A percentile compares a stretch with the other conserved stretches of the same genome.
Evolutionary conservation across 164 flowering plant species (phyloP).

Genomic region (Macadamia tetraphylla): DNA sequence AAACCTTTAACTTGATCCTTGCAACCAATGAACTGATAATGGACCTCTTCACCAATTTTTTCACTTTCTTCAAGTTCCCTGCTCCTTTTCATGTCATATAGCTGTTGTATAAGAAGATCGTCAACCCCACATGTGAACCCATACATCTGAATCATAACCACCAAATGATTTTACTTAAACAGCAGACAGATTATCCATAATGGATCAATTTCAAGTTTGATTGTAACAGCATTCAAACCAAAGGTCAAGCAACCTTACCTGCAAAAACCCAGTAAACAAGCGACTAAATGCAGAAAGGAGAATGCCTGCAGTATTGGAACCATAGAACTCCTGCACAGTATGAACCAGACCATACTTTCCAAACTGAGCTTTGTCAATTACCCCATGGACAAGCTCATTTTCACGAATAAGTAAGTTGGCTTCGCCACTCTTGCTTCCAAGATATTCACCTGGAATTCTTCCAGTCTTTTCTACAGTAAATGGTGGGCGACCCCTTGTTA

Average conservation of each 20-base stretch:
- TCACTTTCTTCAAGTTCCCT: conserved; percentile 44
- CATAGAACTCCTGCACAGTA: conserved; percentile 89
- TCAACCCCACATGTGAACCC: conserved; percentile 98
- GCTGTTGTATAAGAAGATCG: conserved; percentile 58
- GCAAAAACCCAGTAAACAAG: conserved; percentile 69
- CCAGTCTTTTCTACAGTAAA: conserved; percentile 63
- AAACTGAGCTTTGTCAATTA: conserved; percentile 96
- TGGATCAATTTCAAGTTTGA: neutral
- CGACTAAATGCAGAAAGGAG: conserved; percentile 85
- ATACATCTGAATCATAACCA: conserved; percentile 50
- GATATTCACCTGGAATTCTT: conserved; percentile 50
- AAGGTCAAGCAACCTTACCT: conserved; percentile 38
- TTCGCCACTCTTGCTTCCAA: conserved; percentile 47
- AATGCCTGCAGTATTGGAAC: conserved; percentile 70
- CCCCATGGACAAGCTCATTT: conserved; percentile 82
- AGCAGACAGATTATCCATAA: neutral
- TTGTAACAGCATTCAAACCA: neutral
- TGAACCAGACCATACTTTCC: conserved; percentile 90
- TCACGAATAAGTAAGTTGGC: conserved; percentile 41
- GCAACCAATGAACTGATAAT: conserved; percentile 44
- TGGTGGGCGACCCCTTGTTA: conserved; percentile 59
- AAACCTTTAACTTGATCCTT: conserved; percentile 49
- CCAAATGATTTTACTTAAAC: neutral
- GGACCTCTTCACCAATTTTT: conserved; percentile 52
- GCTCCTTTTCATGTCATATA: conserved; percentile 43